These are phyloP conservation scores for Cudoniella acicularis DNA, from an alignment of 495 filamentous ascomycete species.

Conservation along the genomic window DNA sequence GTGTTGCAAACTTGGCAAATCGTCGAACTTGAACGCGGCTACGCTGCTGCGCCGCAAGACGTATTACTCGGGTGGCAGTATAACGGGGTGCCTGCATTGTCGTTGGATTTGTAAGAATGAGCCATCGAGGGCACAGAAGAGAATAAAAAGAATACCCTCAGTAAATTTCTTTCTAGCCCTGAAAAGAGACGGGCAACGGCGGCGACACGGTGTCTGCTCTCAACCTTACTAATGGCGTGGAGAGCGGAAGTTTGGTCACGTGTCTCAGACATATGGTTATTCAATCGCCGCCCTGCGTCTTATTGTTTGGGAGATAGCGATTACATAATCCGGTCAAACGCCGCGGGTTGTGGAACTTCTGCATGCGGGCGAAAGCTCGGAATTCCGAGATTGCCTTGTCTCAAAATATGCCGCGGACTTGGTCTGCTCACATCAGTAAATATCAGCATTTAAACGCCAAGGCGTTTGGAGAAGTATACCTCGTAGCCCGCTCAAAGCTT, in stretches of 20 bases:
- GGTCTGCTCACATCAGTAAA: constrained; percentile 1
- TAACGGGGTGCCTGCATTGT: constrained; percentile 1
- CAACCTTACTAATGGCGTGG: neutral
- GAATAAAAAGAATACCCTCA: neutral
- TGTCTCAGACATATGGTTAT: neutral
- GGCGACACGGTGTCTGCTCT: neutral
- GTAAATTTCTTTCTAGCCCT: neutral
- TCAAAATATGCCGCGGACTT: constrained; percentile 3
- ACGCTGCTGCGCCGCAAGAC: neutral
- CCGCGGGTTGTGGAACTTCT: neutral
- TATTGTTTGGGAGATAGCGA: neutral
- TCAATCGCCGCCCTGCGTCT: neutral
- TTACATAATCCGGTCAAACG: neutral
- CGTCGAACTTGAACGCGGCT: neutral
- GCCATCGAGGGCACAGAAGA: constrained; percentile 1
- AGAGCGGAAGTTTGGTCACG: neutral
- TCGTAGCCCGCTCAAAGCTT: constrained; percentile 58
- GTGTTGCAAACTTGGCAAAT: neutral
- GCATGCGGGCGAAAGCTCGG: neutral
- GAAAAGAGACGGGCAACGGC: constrained; percentile 1
- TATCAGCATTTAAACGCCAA: neutral
- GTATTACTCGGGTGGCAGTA: constrained; percentile 2
- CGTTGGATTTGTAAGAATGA: neutral
- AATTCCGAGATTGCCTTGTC: neutral
- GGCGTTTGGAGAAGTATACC: constrained; percentile 32